Evolutionary conservation across 768 basidiomycete genomes (phyloP).

Genomic region (Suillus plorans): DNA sequence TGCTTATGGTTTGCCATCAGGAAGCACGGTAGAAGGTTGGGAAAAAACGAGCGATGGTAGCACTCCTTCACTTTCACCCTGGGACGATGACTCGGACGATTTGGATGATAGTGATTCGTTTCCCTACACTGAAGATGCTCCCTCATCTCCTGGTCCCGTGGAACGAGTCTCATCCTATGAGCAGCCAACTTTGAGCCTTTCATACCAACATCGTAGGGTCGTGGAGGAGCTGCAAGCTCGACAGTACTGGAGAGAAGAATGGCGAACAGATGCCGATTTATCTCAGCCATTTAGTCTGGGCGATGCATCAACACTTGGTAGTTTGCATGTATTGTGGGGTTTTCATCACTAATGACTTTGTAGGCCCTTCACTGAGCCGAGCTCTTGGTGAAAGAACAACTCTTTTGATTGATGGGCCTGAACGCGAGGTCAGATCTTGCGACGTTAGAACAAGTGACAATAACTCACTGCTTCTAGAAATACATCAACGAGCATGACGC

Average conservation of each 20-base stretch:
- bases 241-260: constrained; percentile 77
- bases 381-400: constrained; percentile 38
- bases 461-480: constrained; percentile 37
- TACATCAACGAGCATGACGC: constrained; percentile 76
- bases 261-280: constrained; percentile 49
- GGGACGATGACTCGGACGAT: constrained; percentile 53
- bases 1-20: constrained; percentile 54
- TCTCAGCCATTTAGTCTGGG: constrained; percentile 56
- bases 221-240: constrained; percentile 61
- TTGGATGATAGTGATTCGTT: constrained; percentile 20
- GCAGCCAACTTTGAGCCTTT: constrained; percentile 20
- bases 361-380: constrained; percentile 48
- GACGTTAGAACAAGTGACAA: neutral
- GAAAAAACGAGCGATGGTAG: constrained; percentile 53
- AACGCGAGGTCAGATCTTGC: constrained; percentile 39
- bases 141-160: constrained; percentile 4
- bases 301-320: constrained; percentile 74
- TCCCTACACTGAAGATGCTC: neutral
- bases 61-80: constrained; percentile 67
- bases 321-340: constrained; percentile 8
- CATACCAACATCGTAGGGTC: constrained; percentile 46
- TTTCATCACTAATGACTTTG: neutral
- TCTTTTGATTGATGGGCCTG: constrained; percentile 39
- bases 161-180: constrained; percentile 20
- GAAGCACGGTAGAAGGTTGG: constrained; percentile 43